Base-by-base conservation (phyloP, 1,139 yeast genomes). In the Suhomyces yuchorum region DNA sequence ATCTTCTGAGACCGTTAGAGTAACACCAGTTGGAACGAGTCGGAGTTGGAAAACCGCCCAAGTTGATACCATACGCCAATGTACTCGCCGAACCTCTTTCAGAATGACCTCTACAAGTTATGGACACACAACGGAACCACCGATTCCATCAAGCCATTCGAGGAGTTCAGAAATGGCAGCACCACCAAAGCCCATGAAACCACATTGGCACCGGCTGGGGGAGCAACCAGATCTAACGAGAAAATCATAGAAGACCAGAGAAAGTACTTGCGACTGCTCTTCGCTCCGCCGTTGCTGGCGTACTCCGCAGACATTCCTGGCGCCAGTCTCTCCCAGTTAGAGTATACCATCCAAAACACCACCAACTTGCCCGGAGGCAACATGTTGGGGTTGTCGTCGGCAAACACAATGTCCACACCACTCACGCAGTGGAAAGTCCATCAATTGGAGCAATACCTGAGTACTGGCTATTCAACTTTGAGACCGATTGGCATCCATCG, bases 401-500 rank as follows among this genome's bases (percentile, higher is more conserved):
- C 37, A 15, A 36, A 42, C 5, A 23, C 37, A 3, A 19, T 42
- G 2, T 39, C 48, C 11, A 40, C 68, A 3, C 67, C 76, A 1
- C 61, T 66, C 37, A 61, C 63, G 0, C 80, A 73, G 47, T 57
- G 67, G 41, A 70, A 73, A 48, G 58, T 75, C 22, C 72, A 73
- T 17, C 73, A 71, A 44, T 60, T 82, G 48, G 72, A 69, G 37
- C 66, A 65, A 8, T 69, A 82, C 19, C 66, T 78, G 28, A 71
- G 67, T 22, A 67, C 73, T 37, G 89, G 89, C 0, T 78, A 76
- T 57, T 56, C 68, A 8, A 69, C 75, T 30, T 59, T 84, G 34
- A 67, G 74, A 24, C 88, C 88, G 0, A 66, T 81, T 30, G 89
- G 88, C 0, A 56, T 83, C 6, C 75, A 75, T 17, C 76, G 73